A percentile compares a stretch with the other conserved stretches of the same genome.
These are phyloP conservation scores for Rhodotorula sp. DNA, from an alignment of 1,284 basidiomycete genomes.

Conservation along the genomic window DNA sequence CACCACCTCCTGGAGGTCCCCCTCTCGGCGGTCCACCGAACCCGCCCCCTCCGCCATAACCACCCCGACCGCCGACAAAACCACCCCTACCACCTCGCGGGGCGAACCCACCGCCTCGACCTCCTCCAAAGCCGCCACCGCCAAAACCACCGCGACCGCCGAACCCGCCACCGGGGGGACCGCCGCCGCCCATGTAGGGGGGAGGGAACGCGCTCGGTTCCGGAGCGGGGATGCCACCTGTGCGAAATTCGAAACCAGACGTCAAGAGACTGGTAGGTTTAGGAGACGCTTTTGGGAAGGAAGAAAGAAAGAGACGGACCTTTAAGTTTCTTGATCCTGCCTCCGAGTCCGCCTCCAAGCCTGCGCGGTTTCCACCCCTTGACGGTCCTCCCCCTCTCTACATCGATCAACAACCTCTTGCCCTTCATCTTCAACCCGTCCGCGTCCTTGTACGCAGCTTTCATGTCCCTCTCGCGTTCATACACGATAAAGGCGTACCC, in stretches of 20 bases:
- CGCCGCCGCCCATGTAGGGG: constrained; percentile 43
- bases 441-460: constrained; percentile 98
- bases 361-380: constrained; percentile 97
- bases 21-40: neutral
- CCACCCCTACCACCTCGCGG: constrained; percentile 8
- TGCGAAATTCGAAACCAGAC: constrained; percentile 32
- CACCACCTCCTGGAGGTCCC: no score
- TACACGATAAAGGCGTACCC: constrained; percentile 98
- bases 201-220: constrained; percentile 50
- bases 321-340: constrained; percentile 76
- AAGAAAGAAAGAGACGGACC: constrained; percentile 44
- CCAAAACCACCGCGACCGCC: constrained; percentile 56
- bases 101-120: constrained; percentile 60
- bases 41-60: constrained; percentile 4
- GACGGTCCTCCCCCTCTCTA: constrained; percentile 95
- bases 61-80: neutral
- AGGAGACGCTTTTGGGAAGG: neutral
- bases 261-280: no score
- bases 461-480: constrained; percentile 98
- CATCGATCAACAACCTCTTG: constrained; percentile 92
- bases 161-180: constrained; percentile 51
- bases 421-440: constrained; percentile 94
- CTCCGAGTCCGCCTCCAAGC: constrained; percentile 91
- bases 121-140: constrained; percentile 51
- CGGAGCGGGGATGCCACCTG: constrained; percentile 48